phyloP scores from a whole-genome alignment of 2,329 filamentous ascomycete species.

The Alternaria longipes region DNA sequence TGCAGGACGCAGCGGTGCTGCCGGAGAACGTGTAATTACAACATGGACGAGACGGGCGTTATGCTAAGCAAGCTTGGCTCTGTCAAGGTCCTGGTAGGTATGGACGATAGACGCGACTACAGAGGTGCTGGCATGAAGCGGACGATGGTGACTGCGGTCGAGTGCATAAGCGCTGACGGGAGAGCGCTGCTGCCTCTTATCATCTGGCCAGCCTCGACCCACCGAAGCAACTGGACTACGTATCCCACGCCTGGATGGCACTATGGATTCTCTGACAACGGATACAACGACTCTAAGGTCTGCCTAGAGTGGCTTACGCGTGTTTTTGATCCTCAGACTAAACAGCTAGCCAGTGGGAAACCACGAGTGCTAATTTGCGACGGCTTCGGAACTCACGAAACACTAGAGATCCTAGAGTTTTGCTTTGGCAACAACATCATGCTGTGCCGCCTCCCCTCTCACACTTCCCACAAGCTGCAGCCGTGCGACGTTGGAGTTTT shows the following conservation, averaged over 20 bases:
- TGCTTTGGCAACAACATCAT: no score
- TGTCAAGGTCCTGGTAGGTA: background rate
- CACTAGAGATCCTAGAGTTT: no score
- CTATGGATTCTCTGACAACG: background rate
- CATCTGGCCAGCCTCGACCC: background rate
- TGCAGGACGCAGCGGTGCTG: background rate
- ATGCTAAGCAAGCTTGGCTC: background rate
- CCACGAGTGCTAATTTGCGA: no score
- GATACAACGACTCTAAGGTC: background rate
- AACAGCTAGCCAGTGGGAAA: no score
- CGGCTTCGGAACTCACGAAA: no score
- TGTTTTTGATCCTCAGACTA: no score
- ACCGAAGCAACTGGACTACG: background rate
- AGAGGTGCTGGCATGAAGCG: background rate
- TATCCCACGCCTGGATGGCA: background rate
- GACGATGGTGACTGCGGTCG: background rate
- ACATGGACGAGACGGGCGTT: background rate
- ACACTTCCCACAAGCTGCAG: no score
- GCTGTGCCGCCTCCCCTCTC: no score
- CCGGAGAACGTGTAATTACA: background rate
- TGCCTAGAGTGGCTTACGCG: background rate
- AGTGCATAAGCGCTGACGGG: background rate
- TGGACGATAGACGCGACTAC: background rate
- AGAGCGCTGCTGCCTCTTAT: background rate
- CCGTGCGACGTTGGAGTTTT: no score